A percentile compares a stretch with the other conserved stretches of the same genome.
Evolutionary conservation across 257 asterid species (phyloP).

Genomic region (Leptodermis oblonga): DNA sequence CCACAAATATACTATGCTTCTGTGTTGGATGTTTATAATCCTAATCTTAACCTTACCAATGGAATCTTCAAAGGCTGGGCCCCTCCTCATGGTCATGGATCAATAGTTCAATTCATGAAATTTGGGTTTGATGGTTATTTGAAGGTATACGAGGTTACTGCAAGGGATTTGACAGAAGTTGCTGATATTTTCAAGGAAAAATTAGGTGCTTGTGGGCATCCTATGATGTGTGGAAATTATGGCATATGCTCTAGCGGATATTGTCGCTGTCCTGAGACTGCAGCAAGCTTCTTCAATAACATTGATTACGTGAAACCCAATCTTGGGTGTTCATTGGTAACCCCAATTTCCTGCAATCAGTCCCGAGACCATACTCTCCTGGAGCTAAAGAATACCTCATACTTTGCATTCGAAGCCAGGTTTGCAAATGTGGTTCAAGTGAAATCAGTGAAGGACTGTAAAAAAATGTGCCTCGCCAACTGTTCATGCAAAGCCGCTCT

Average conservation of each 20-base stretch:
- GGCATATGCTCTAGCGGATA: constrained; percentile 17
- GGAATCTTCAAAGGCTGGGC: neutral
- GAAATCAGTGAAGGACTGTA: constrained; percentile 17
- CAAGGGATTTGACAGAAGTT: neutral
- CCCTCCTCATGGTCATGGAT: neutral
- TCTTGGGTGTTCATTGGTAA: constrained; percentile 15
- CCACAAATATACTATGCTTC: constrained; percentile 2
- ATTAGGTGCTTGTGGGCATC: constrained; percentile 6
- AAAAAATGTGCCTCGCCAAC: constrained; percentile 12
- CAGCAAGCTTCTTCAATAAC: constrained; percentile 3
- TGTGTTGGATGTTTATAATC: neutral
- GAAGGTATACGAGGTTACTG: neutral
- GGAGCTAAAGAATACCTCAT: constrained; percentile 9
- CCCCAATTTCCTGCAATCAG: constrained; percentile 19
- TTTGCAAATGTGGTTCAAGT: neutral
- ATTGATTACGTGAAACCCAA: constrained; percentile 4
- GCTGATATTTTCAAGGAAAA: constrained; percentile 8
- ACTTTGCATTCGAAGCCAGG: constrained; percentile 4
- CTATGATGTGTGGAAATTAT: constrained; percentile 16
- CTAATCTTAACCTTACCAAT: neutral
- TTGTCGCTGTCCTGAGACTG: constrained; percentile 19
- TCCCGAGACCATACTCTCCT: constrained; percentile 12
- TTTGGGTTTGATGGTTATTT: neutral
- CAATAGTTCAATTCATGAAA: neutral
- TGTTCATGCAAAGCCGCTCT: constrained; percentile 29